These are phyloP conservation scores for Linnemannia hyalina DNA, from an alignment of 192 early-diverging fungal genomes.

Conservation along the genomic window DNA sequence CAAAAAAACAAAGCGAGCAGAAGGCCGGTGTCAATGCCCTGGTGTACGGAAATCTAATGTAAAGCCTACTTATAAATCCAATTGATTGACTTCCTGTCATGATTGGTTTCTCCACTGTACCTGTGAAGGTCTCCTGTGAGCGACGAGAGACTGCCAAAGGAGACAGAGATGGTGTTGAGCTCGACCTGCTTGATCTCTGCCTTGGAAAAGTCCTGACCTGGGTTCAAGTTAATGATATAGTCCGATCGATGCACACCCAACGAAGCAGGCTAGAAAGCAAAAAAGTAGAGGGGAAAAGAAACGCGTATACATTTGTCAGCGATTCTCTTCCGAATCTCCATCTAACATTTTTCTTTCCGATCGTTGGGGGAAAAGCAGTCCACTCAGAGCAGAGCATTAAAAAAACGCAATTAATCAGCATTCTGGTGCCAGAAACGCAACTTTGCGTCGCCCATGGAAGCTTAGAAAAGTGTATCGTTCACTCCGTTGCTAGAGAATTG, in stretches of 20 bases:
- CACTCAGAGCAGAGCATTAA: background rate
- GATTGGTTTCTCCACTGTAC: conserved; percentile 54
- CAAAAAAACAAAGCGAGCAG: background rate
- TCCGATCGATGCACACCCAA: conserved; percentile 95
- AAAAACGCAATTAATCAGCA: conserved; percentile 2
- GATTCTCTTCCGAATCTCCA: background rate
- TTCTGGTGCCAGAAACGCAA: background rate
- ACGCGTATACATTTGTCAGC: background rate
- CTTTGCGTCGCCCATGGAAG: background rate
- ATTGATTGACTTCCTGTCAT: background rate
- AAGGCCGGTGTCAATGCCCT: too few relatives aligned
- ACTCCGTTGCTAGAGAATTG: background rate
- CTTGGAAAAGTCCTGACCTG: conserved; percentile 58
- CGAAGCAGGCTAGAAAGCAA: conserved; percentile 63
- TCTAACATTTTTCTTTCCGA: background rate
- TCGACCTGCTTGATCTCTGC: conserved; percentile 91
- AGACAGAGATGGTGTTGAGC: conserved; percentile 94
- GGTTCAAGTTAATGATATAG: conserved; percentile 85
- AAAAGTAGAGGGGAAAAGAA: background rate
- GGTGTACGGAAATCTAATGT: too few relatives aligned
- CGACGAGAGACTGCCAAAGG: conserved; percentile 88
- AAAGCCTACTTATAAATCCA: too few relatives aligned
- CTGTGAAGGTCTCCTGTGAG: conserved; percentile 83
- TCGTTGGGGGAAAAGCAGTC: conserved; percentile 24
- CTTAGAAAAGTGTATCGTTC: background rate